Evolutionary conservation across 257 asterid species (phyloP).

Genomic region (Phtheirospermum japonicum): DNA sequence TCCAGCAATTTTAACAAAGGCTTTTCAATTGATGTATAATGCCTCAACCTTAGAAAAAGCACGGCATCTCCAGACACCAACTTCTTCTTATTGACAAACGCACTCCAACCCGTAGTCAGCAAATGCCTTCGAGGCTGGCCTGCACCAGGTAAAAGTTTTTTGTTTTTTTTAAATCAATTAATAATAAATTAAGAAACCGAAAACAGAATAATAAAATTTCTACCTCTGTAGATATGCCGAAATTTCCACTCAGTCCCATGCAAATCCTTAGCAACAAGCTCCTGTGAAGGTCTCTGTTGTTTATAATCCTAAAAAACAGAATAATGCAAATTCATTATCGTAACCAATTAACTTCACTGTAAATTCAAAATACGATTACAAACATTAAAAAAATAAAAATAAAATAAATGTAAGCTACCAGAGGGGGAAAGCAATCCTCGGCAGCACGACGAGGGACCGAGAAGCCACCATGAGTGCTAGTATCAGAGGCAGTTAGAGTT

Average conservation of each 20-base stretch:
- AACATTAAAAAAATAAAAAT: neutral
- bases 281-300: conserved; percentile 96
- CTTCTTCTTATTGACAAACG: conserved; percentile 91
- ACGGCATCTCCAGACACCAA: conserved; percentile 96
- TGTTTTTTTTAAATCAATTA: neutral
- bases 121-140: conserved; percentile 99
- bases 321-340: conserved; percentile 4
- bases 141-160: conserved; percentile 34
- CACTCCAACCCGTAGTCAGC: conserved; percentile 99
- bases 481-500: conserved; percentile 95
- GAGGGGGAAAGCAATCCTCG: conserved; percentile 95
- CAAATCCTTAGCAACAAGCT: conserved; percentile 90
- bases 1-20: conserved; percentile 5
- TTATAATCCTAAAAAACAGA: conserved; percentile 64
- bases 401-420: conserved; percentile 42
- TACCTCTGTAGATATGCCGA: conserved; percentile 95
- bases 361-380: neutral
- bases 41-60: conserved; percentile 74
- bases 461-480: conserved; percentile 98
- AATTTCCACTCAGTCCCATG: conserved; percentile 92
- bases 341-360: neutral
- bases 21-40: neutral
- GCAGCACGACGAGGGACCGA: conserved; percentile 99
- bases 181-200: neutral
- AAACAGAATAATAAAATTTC: neutral